Conservation (phyloP, 768 basidiomycete species). For the Tylopilus sp. region DNA sequence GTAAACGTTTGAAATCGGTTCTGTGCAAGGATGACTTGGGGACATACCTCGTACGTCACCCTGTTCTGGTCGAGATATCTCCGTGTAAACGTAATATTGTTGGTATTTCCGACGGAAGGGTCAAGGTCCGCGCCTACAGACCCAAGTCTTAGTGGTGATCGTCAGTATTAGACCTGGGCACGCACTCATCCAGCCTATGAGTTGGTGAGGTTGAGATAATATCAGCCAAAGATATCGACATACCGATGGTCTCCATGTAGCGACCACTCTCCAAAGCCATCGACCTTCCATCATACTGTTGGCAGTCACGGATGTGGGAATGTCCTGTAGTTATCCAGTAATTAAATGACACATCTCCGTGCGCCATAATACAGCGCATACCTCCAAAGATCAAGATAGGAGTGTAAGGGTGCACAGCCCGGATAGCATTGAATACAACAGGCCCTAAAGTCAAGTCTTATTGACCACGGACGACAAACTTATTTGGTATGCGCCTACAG, state of each 20-base stretch:
- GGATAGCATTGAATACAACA: constrained; percentile 67
- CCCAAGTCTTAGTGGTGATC: not conserved
- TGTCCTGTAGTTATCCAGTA: constrained; percentile 44
- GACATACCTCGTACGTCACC: constrained; percentile 65
- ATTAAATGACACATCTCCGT: not conserved
- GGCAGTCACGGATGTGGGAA: constrained; percentile 29
- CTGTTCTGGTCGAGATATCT: constrained; percentile 81
- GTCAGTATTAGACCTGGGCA: not conserved
- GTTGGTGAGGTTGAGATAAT: not conserved
- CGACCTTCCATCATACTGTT: constrained; percentile 21
- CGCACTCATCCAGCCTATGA: constrained; percentile 60
- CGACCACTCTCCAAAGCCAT: constrained; percentile 71
- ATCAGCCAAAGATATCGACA: constrained; percentile 6
- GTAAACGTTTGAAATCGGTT: not conserved
- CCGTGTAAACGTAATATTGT: constrained; percentile 60
- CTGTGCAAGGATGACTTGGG: not conserved
- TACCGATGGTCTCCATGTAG: constrained; percentile 92
- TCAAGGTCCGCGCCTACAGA: constrained; percentile 47
- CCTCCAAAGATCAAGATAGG: constrained; percentile 86
- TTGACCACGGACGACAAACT: not conserved
- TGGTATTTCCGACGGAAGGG: constrained; percentile 31
- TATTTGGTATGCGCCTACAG: constrained; percentile 38
- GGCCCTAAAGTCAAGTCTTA: constrained; percentile 47
- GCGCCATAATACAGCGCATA: constrained; percentile 9
- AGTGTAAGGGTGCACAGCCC: constrained; percentile 64